Conservation (phyloP, 108 stramenopile genomes). For the Cyclostephanos tholiformis region DNA sequence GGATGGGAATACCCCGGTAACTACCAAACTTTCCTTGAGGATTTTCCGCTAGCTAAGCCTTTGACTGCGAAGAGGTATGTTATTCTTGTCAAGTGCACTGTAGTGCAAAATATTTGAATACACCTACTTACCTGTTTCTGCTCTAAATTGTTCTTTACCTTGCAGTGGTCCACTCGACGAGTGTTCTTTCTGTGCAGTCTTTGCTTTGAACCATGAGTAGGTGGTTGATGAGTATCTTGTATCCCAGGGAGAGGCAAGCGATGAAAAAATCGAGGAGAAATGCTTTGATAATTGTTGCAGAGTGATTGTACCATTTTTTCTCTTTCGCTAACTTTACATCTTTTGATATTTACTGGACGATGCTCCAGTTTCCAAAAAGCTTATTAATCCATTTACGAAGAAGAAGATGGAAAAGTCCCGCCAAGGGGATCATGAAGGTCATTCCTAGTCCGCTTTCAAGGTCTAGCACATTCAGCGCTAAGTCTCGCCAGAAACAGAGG, state of each 20-base stretch:
- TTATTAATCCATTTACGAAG: conserved; percentile 56
- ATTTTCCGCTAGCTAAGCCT: conserved; percentile 71
- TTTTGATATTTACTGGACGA: conserved; percentile 18
- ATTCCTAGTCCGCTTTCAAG: conserved; percentile 37
- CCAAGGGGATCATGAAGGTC: conserved; percentile 40
- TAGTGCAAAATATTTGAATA: not conserved
- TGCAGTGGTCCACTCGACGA: conserved; percentile 68
- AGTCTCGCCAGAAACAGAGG: conserved; percentile 44
- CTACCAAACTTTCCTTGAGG: conserved; percentile 65
- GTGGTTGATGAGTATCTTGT: conserved; percentile 51
- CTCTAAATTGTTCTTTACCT: conserved; percentile 1
- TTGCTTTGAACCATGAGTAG: conserved; percentile 72
- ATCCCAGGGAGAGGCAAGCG: conserved; percentile 35
- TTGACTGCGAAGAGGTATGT: conserved; percentile 51
- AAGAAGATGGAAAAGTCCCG: conserved; percentile 47
- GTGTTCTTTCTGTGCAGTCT: conserved; percentile 65
- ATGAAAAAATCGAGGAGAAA: conserved; percentile 65
- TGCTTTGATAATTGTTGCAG: conserved; percentile 60
- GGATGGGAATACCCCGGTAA: conserved; percentile 78
- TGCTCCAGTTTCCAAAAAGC: not conserved
- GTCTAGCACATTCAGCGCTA: conserved; percentile 44
- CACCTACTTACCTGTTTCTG: not conserved
- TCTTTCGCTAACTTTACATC: not conserved
- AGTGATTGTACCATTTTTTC: conserved; percentile 25
- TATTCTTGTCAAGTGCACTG: not conserved